phyloP scores from a whole-genome alignment of 169 alveolate genomes.

The Plasmodium gaboni region DNA sequence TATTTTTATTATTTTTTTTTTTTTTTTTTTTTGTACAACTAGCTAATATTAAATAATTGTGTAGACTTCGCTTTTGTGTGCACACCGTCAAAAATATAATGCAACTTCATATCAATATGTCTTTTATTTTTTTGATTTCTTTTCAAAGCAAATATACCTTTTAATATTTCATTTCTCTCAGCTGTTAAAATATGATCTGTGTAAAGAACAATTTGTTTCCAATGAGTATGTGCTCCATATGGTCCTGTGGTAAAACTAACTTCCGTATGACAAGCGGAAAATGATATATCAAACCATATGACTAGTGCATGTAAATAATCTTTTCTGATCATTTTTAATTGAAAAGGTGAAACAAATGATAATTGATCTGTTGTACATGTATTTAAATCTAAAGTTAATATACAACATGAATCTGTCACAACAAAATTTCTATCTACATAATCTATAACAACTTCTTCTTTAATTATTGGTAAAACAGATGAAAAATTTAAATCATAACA shows the following conservation, averaged over 20 bases:
- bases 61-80: slow-evolving; percentile 56
- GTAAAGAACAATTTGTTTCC: slow-evolving; percentile 96
- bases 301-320: slow-evolving; percentile 93
- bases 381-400: slow-evolving; percentile 92
- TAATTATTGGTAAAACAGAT: slow-evolving; percentile 89
- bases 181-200: slow-evolving; percentile 86
- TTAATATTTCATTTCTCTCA: slow-evolving; percentile 57
- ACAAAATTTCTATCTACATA: slow-evolving; percentile 90
- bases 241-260: slow-evolving; percentile 92
- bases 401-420: slow-evolving; percentile 89
- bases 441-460: slow-evolving; percentile 97
- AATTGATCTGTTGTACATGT: slow-evolving; percentile 93
- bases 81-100: slow-evolving; percentile 78
- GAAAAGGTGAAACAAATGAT: slow-evolving; percentile 91
- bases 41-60: slow-evolving; percentile 65
- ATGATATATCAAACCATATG: slow-evolving; percentile 94
- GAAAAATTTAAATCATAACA: slow-evolving; percentile 97
- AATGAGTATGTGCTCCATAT: slow-evolving; percentile 89
- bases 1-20: slow-evolving; percentile 10
- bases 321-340: slow-evolving; percentile 83
- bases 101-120: slow-evolving; percentile 91
- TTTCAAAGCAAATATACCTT: slow-evolving; percentile 90
- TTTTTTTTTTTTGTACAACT: slow-evolving; percentile 72
- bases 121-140: slow-evolving; percentile 89
- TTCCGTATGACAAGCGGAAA: slow-evolving; percentile 92